Percentiles rank a stretch among this genome's conserved stretches.
Conservation (phyloP, 805 yeast species). For the Starmerella geochares region DNA sequence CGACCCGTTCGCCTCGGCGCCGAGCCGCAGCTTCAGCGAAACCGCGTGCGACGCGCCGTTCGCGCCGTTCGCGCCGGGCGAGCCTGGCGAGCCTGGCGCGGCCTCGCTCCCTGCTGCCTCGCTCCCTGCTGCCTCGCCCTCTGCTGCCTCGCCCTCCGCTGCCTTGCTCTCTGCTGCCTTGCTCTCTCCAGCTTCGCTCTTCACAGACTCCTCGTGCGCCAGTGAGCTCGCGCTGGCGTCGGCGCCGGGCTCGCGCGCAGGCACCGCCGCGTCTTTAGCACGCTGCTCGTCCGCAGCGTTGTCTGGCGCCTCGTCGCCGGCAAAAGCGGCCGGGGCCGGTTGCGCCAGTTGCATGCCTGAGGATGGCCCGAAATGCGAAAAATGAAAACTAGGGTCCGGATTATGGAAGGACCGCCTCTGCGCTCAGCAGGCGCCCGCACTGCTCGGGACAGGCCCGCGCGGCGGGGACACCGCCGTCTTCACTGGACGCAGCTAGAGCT, state of each 20-base stretch:
- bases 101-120: no score
- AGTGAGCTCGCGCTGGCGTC: no score
- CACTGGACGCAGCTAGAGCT: background rate
- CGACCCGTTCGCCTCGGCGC: no score
- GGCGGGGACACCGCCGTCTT: background rate
- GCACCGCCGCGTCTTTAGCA: no score
- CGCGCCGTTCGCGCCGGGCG: background rate
- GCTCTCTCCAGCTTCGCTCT: no score
- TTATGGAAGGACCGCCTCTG: conserved; percentile 6
- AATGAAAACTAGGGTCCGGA: conserved; percentile 9
- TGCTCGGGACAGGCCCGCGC: background rate
- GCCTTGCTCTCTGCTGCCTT: no score
- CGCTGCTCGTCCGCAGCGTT: background rate
- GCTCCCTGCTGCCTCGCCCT: no score
- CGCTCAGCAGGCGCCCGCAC: no score
- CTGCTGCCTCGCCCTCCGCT: no score
- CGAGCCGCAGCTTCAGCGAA: conserved; percentile 2
- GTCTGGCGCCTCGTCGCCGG: background rate
- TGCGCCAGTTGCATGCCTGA: conserved; percentile 6
- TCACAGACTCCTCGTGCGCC: no score
- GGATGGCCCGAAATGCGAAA: conserved; percentile 1
- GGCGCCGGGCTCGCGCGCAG: no score
- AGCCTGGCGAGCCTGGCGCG: background rate
- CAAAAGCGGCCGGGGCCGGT: conserved; percentile 7
- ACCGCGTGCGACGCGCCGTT: background rate